Base-by-base conservation (phyloP, 345 rosid genomes). In the Carallia brachiata region DNA sequence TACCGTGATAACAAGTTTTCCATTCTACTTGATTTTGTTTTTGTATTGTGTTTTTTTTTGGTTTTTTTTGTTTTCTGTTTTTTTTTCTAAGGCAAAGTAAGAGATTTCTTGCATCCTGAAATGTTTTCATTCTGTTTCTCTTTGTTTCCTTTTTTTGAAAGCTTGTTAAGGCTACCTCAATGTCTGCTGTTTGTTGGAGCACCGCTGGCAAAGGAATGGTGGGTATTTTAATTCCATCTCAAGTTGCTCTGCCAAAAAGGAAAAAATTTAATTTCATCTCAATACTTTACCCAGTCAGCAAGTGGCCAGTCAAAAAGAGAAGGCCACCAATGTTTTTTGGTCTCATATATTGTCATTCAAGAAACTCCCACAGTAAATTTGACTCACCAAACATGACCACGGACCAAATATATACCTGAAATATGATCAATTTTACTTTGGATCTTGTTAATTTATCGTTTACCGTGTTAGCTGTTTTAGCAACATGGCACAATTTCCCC, bases 181-280 rank as follows among this genome's bases (percentile, higher is more conserved):
- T 77, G 70, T 74, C 90, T 36, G 70, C 82, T 50, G 82, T 73
- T 44, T 56, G 83, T 30, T 63, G 77, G 82, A 83, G 84, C 75
- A 75, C 86, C 63, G 70, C 83, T 37, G 76, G 85, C 48, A 81
- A 75, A 79, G 84, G 81, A 87, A 82, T 77, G 91, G 91, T 89
- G 84, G 85, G 88, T 67, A 36, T 19, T 55, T 55, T n/a, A 55
- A 17, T 55, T 55, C 59, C 16, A 23, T 12, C 31, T 28, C 13
- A 55, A 4, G 31, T 8, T 17, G 59, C 27, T 55, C 10, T 8
- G 2, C 6, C 59, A 8, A 55, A 2, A 23, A 12, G 27, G 59
- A 55, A 19, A 19, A 55, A 19, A 19, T 23, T 12, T 12, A 55
- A 55, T 55, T 44, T 12, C 50, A 13, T 44, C 16, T 12, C 50